Evolutionary conservation across 768 basidiomycete genomes (phyloP).

Genomic region (Pholiota conissans): DNA sequence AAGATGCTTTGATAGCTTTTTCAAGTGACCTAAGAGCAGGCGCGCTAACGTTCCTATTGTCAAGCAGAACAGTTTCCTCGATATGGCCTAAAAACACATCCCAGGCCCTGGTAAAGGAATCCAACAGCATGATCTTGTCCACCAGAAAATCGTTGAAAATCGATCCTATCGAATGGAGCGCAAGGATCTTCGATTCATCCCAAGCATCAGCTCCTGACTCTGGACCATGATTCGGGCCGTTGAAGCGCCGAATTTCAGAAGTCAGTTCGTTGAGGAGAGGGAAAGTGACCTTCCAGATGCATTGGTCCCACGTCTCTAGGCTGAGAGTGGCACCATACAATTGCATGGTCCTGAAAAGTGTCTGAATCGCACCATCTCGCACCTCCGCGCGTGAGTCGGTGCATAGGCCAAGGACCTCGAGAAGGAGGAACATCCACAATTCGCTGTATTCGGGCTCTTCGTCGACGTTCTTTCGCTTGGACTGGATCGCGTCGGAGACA

Average conservation of each 20-base stretch:
- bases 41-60: slow-evolving; percentile 69
- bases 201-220: slow-evolving; percentile 44
- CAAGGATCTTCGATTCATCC: slow-evolving; percentile 88
- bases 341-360: slow-evolving; percentile 90
- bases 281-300: slow-evolving; percentile 89
- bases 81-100: slow-evolving; percentile 71
- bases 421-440: slow-evolving; percentile 92
- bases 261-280: slow-evolving; percentile 78
- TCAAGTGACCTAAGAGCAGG: slow-evolving; percentile 87
- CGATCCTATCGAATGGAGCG: slow-evolving; percentile 79
- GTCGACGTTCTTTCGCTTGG: slow-evolving; percentile 64
- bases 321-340: slow-evolving; percentile 88
- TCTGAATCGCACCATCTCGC: slow-evolving; percentile 92
- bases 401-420: slow-evolving; percentile 81
- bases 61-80: slow-evolving; percentile 67
- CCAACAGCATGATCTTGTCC: slow-evolving; percentile 69
- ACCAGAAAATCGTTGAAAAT: slow-evolving; percentile 82
- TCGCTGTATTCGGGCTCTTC: slow-evolving; percentile 76
- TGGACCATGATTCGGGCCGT: slow-evolving; percentile 20
- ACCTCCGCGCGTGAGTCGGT: slow-evolving; percentile 85
- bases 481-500: slow-evolving; percentile 93
- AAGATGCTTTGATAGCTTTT: slow-evolving; percentile 67
- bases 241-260: slow-evolving; percentile 47
- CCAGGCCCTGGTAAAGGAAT: slow-evolving; percentile 73
- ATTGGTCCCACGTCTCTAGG: slow-evolving; percentile 83